Evolutionary conservation across 2,329 filamentous ascomycete genomes (phyloP), one percentile per base, ranked within the genome.

Genomic region (Hypoxylon sp.): DNA sequence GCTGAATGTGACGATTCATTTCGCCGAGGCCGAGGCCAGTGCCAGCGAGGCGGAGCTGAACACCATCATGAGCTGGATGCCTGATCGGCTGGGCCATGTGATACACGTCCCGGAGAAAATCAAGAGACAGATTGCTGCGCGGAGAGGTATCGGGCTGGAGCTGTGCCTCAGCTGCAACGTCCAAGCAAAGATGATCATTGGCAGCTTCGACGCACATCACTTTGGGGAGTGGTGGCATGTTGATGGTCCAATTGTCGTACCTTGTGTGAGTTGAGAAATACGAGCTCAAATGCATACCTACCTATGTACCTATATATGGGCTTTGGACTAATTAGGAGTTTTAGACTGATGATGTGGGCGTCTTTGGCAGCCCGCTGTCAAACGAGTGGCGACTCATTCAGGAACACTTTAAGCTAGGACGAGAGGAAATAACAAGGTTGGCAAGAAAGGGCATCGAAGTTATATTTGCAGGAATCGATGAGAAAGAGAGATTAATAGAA

Each of bases 91-190:
- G 9, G 93, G 93, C 0, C 93, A 96, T 80, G 92, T 94, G 9
- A 93, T 95, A 59, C 89, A 93, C 76, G 89, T 93, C 1, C 85
- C 89, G 0, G 85, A 89, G 0, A 79, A 80, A 25, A 80, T 90
- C n/a, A 89, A 86, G 75, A 75, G 79, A 48, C 83, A 87, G 71
- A 92, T 85, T 62, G 78, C 80, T 28, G 67, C 61, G 11, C 69
- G 69, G 17, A 81, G 82, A 11, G 82, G 82, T 0, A 76, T 94
- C 28, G 91, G 90, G 1, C 78, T 96, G 11, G 93, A 96, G 79
- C 76, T 96, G 38, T 96, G 93, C 67, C 80, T 96, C 67, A 93
- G 90, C 71, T 95, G 93, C 78, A 96, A 96, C 73, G 91, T 96
- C 1, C 87, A 90, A 71, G 91, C 91, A 1, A 89, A 88, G 70